phyloP scores from a whole-genome alignment of 1,284 basidiomycete species.

The Uromyces viciae-fabae region DNA sequence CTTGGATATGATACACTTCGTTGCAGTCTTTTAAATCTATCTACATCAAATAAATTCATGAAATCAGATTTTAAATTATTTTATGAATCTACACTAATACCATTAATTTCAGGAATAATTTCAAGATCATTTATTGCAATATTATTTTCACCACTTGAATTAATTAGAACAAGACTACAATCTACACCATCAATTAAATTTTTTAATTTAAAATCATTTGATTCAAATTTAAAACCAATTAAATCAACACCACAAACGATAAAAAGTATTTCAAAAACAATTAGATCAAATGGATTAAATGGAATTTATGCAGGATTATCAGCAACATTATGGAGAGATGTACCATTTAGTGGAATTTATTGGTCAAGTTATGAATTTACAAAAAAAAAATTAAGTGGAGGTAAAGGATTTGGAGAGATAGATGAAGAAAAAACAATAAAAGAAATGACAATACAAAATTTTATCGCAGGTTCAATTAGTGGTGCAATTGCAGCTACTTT shows the following conservation, averaged over 20 bases:
- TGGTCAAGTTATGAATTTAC: conserved; percentile 62
- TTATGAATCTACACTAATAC: conserved; percentile 65
- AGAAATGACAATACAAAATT: conserved; percentile 46
- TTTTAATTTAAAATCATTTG: conserved; percentile 48
- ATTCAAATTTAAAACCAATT: no score
- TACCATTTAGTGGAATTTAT: conserved; percentile 91
- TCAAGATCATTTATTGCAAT: conserved; percentile 77
- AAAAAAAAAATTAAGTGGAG: conserved; percentile 55
- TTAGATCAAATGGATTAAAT: conserved; percentile 62
- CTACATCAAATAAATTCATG: conserved; percentile 39
- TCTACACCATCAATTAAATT: conserved; percentile 57
- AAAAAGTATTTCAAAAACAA: no score
- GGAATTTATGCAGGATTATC: conserved; percentile 86
- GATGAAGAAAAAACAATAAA: background rate
- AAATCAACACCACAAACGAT: no score
- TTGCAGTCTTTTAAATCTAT: conserved; percentile 51
- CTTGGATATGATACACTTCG: conserved; percentile 89
- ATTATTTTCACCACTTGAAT: conserved; percentile 81
- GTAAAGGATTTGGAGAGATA: conserved; percentile 26
- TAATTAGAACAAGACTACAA: conserved; percentile 88
- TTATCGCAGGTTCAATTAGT: conserved; percentile 43
- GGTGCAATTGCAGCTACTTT: conserved; percentile 70
- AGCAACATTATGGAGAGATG: conserved; percentile 90
- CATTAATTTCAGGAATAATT: conserved; percentile 75
- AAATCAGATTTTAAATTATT: no score